Evolutionary conservation across 257 asterid species (phyloP), one percentile per base, ranked within the genome.

Genomic region (Solanum acaule): DNA sequence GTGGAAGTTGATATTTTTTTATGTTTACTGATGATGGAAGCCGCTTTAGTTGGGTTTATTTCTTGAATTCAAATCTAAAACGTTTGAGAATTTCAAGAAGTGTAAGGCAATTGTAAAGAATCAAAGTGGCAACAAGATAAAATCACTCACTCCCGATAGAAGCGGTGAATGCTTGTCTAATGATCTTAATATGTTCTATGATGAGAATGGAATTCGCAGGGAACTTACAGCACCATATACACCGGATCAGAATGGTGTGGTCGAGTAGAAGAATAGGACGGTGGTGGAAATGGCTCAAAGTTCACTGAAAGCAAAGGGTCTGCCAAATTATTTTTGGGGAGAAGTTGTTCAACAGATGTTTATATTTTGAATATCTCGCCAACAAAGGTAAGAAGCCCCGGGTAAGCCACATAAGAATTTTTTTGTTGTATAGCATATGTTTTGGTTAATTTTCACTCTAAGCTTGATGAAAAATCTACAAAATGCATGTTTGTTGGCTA

Each of bases 151-250:
- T 6, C 85, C 87, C 0, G 63, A 91, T 81, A 34, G 87, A 31
- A 88, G 90, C 5, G 86, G 89, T 59, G 88, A 91, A 52, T 90
- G 78, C 79, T 38, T 38, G 4, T 89, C 88, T 12, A 87, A 65
- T 11, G 83, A 68, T 1, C 88, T 90, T 42, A 46, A 13, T 46
- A 1, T 46, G 56, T 46, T 46, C 16, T 46, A 13, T 46, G 56
- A 46, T 46, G 56, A 46, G 56, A 46, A 46, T 46, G 56, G 56
- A 46, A 46, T 14, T 46, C 7, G 20, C 56, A 46, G 56, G 56
- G 56, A 46, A 46, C 56, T 46, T 46, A 46, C 18, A 46, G 0
- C 20, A 46, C 56, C 20, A 46, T 14, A 3, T 33, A 67, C 35
- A 27, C 75, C 10, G 2, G 10, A 67, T 31, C 10, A 27, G 18